A percentile compares a stretch with the other conserved stretches of the same genome.
These are phyloP conservation scores for Podila minutissima DNA, from an alignment of 192 early-diverging fungal species.

Conservation along the genomic window DNA sequence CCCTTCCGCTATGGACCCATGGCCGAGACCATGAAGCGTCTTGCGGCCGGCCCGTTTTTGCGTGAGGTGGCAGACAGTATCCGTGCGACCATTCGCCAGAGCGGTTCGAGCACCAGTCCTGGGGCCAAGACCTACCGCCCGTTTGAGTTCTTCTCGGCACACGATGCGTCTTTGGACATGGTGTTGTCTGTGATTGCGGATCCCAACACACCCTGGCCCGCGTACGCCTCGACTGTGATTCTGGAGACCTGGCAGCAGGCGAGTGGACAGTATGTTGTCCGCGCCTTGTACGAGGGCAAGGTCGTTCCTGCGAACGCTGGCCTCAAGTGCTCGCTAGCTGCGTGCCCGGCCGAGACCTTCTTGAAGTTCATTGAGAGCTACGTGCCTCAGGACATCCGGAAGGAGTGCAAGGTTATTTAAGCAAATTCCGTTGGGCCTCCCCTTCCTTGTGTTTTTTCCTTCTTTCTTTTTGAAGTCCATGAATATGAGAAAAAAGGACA, in stretches of 20 bases:
- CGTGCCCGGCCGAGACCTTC: slow-evolving; percentile 9
- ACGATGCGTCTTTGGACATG: slow-evolving; percentile 58
- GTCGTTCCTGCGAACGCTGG: slow-evolving; percentile 19
- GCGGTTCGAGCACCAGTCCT: no score
- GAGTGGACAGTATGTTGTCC: slow-evolving; percentile 48
- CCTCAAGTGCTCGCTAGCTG: slow-evolving; percentile 8
- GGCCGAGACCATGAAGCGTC: slow-evolving; percentile 43
- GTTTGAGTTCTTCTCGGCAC: slow-evolving; percentile 62
- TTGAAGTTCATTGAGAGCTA: slow-evolving; percentile 18
- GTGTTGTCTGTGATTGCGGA: slow-evolving; percentile 53
- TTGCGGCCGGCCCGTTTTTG: slow-evolving; percentile 57
- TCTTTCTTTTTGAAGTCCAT: no score
- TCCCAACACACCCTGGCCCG: slow-evolving; percentile 59
- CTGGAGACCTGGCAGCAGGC: slow-evolving; percentile 62
- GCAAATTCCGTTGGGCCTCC: no score
- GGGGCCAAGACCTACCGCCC: not conserved
- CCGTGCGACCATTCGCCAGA: not conserved
- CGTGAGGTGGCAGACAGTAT: slow-evolving; percentile 6
- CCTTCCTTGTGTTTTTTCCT: no score
- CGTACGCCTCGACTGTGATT: slow-evolving; percentile 61
- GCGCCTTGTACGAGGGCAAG: slow-evolving; percentile 65
- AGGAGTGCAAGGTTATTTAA: slow-evolving; percentile 4
- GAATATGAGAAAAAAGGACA: no score
- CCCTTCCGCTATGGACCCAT: slow-evolving; percentile 28
- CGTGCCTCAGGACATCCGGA: slow-evolving; percentile 4